phyloP scores from a whole-genome alignment of 169 alveolate species.

The Theileria orientalis region DNA sequence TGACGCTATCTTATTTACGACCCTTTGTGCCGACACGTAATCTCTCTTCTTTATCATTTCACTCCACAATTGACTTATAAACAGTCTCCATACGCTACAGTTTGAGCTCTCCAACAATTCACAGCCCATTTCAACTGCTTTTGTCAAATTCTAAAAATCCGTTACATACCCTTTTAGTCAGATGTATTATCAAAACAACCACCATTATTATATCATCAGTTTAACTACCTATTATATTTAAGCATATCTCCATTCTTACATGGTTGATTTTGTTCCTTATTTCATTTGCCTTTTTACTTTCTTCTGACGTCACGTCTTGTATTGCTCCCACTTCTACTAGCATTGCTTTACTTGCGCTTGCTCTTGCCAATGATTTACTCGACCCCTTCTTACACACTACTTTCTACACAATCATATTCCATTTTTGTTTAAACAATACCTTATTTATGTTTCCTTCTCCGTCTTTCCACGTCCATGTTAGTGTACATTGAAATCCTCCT shows the following conservation, averaged over 20 bases:
- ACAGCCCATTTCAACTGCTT: constrained; percentile 34
- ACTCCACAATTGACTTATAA: constrained; percentile 38
- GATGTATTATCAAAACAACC: not conserved
- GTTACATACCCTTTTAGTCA: not conserved
- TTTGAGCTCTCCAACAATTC: constrained; percentile 19
- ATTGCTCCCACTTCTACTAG: constrained; percentile 56
- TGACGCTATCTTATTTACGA: constrained; percentile 1
- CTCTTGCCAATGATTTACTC: constrained; percentile 53
- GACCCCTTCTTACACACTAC: constrained; percentile 13
- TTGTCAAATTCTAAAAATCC: constrained; percentile 17
- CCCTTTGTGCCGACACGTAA: not conserved
- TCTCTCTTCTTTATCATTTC: constrained; percentile 24
- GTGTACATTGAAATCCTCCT: constrained; percentile 54
- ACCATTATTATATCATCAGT: no score
- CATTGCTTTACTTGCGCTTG: constrained; percentile 63
- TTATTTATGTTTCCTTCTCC: constrained; percentile 1
- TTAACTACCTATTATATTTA: no score
- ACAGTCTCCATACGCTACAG: constrained; percentile 65
- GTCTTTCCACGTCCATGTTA: constrained; percentile 50
- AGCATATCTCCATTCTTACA: no score
- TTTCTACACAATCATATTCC: constrained; percentile 10
- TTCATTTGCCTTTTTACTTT: constrained; percentile 28
- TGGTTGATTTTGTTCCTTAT: constrained; percentile 18
- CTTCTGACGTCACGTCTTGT: constrained; percentile 39
- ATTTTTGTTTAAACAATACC: not conserved